These are phyloP conservation scores for Ceratobasidium sp. DNA, from an alignment of 1,284 basidiomycete species.

Conservation along the genomic window DNA sequence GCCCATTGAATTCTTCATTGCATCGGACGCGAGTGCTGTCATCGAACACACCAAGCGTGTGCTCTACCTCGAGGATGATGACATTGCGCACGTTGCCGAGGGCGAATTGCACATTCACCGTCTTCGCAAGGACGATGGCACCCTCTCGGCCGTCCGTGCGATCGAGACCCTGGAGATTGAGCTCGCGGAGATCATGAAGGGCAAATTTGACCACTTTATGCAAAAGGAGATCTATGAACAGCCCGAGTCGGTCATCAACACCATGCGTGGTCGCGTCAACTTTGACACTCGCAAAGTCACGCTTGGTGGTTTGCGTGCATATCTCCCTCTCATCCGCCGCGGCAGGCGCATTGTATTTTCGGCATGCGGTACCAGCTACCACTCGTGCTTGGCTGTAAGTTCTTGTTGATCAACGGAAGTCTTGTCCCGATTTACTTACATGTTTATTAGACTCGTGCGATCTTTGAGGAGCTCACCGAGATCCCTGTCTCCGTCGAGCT, in stretches of 20 bases:
- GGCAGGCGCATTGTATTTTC: constrained; percentile 95
- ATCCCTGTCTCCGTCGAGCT: constrained; percentile 98
- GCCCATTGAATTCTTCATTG: constrained; percentile 99
- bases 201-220: constrained; percentile 99
- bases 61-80: constrained; percentile 98
- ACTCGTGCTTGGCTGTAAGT: constrained; percentile 86
- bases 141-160: constrained; percentile 79
- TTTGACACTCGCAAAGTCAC: constrained; percentile 93
- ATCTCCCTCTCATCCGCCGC: constrained; percentile 94
- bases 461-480: constrained; percentile 99
- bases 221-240: constrained; percentile 99
- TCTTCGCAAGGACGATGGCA: constrained; percentile 85
- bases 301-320: constrained; percentile 93
- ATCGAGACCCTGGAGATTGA: constrained; percentile 99
- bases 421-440: not conserved
- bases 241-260: constrained; percentile 99
- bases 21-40: constrained; percentile 95
- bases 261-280: constrained; percentile 99
- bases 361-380: constrained; percentile 98
- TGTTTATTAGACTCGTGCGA: constrained; percentile 76
- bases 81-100: constrained; percentile 96
- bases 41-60: constrained; percentile 99
- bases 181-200: constrained; percentile 99
- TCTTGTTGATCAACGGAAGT: not conserved
- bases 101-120: constrained; percentile 99